Percentiles rank a stretch among this genome's conserved stretches.
Conservation (phyloP, 2,329 filamentous ascomycete species). For the Phyllosticta citrichinensis region DNA sequence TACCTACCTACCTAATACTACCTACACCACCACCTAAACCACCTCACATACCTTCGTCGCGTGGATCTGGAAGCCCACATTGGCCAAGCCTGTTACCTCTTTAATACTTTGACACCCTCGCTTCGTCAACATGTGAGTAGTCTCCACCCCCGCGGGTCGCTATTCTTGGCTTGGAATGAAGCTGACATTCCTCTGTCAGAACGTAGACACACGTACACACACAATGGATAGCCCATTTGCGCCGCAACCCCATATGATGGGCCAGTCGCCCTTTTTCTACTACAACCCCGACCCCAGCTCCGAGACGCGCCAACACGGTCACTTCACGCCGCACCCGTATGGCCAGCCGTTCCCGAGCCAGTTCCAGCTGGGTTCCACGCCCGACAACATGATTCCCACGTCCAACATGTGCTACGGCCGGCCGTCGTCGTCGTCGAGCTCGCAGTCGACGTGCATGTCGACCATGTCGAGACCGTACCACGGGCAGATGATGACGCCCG, state of each 20-base stretch:
- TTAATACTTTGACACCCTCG: conserved; percentile 1
- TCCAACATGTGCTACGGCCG: conserved; percentile 39
- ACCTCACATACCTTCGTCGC: neutral
- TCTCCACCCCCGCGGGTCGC: neutral
- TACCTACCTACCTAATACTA: too few species aligned
- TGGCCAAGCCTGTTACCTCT: conserved; percentile 1
- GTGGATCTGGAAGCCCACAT: neutral
- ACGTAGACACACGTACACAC: conserved; percentile 14
- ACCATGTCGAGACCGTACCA: conserved; percentile 43
- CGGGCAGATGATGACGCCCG: conserved; percentile 59
- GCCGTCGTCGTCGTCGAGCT: conserved; percentile 54
- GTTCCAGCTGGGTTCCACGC: conserved; percentile 26
- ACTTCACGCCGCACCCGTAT: conserved; percentile 59
- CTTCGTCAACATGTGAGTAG: conserved; percentile 4
- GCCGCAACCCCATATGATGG: conserved; percentile 47
- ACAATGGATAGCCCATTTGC: conserved; percentile 57
- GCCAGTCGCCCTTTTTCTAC: conserved; percentile 74
- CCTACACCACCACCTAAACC: neutral
- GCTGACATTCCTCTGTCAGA: conserved; percentile 17
- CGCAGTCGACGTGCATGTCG: conserved; percentile 40
- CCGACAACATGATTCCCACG: conserved; percentile 33
- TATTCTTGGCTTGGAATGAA: conserved; percentile 13
- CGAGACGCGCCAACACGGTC: conserved; percentile 61
- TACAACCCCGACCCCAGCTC: conserved; percentile 68
- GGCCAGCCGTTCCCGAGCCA: conserved; percentile 32